Conservation (phyloP, 495 filamentous ascomycete species). For the Daldinia decipiens region DNA sequence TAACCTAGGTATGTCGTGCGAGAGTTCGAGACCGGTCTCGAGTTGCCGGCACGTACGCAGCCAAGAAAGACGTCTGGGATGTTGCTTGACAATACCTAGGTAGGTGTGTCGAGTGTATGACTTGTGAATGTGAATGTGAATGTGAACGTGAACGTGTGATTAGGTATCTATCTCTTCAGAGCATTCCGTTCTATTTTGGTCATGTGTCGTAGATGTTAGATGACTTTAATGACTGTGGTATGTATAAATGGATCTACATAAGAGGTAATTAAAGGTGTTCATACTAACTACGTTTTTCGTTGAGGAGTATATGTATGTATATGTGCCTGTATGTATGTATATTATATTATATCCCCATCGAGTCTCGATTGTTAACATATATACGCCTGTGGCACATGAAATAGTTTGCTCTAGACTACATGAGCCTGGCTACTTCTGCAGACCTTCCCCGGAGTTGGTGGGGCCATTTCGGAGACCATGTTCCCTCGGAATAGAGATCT, state of each 20-base stretch:
- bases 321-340: not conserved
- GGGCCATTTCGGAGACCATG: not conserved
- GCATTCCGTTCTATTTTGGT: too few relatives aligned
- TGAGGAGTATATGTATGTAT: not conserved
- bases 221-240: too few relatives aligned
- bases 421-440: not conserved
- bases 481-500: not conserved
- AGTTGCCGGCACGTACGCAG: constrained; percentile 7
- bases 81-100: not conserved
- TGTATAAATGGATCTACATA: too few relatives aligned
- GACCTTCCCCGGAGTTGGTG: not conserved
- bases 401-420: too few relatives aligned
- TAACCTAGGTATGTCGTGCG: too few relatives aligned
- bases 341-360: not conserved
- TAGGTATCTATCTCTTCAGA: not conserved
- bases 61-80: not conserved
- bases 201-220: too few relatives aligned
- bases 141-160: not conserved
- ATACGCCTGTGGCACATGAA: not conserved
- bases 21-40: constrained; percentile 6
- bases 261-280: not conserved
- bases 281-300: not conserved
- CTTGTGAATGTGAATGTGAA: not conserved
- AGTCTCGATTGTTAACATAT: not conserved
- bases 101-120: not conserved